Percentiles rank a stretch among this genome's conserved stretches.
These are phyloP conservation scores for Fraxinus excelsior DNA, from an alignment of 257 asterid genomes.

Conservation along the genomic window DNA sequence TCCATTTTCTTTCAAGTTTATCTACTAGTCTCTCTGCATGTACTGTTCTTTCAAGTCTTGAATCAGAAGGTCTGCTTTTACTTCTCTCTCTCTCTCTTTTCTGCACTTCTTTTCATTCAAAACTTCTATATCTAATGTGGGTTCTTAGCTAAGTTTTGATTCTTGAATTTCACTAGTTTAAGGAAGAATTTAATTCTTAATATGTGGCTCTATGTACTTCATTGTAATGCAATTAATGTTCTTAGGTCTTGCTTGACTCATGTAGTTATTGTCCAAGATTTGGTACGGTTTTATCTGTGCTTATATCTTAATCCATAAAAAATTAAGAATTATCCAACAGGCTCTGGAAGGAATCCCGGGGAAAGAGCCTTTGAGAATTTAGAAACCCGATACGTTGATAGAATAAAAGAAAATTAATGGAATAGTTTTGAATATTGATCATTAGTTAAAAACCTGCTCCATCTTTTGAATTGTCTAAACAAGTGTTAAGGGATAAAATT, in stretches of 20 bases:
- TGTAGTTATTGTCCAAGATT: conserved; percentile 7
- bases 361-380: no score
- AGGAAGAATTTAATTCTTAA: conserved; percentile 3
- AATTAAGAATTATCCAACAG: no score
- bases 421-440: no score
- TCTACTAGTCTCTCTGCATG: conserved; percentile 47
- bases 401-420: no score
- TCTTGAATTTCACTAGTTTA: conserved; percentile 24
- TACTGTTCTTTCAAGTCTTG: conserved; percentile 43
- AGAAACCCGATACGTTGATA: no score
- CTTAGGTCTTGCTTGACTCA: neutral
- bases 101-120: neutral
- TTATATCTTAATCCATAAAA: no score
- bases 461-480: no score
- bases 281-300: neutral
- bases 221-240: neutral
- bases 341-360: no score
- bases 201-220: neutral
- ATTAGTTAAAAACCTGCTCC: no score
- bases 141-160: conserved; percentile 1
- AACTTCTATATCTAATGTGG: neutral
- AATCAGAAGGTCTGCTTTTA: conserved; percentile 47
- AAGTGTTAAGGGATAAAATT: no score
- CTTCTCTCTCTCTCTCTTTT: conserved; percentile 27
- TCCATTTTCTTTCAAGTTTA: conserved; percentile 43